Evolutionary conservation across 768 basidiomycete genomes (phyloP).

Genomic region (Pleurotus tuber-regium): DNA sequence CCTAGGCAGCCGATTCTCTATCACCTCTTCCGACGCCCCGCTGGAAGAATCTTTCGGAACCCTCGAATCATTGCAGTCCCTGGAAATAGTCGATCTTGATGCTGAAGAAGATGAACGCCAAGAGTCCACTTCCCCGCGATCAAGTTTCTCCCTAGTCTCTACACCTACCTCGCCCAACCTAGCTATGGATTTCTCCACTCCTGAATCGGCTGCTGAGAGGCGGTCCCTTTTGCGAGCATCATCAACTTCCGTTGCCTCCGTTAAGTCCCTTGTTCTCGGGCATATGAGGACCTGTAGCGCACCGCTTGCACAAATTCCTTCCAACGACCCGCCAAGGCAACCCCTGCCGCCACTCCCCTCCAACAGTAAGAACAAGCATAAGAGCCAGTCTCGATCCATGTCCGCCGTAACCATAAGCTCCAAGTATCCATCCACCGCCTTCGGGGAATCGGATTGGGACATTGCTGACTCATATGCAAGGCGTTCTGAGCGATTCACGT

Average conservation of each 20-base stretch:
- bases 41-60: neutral
- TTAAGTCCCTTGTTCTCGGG: neutral
- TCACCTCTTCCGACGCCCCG: conserved; percentile 1
- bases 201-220: neutral
- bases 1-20: conserved; percentile 1
- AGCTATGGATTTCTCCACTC: neutral
- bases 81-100: conserved; percentile 3
- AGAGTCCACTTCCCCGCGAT: neutral
- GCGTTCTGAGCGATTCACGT: neutral
- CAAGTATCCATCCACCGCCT: neutral
- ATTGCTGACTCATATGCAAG: conserved; percentile 3
- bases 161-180: conserved; percentile 5
- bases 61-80: conserved; percentile 2
- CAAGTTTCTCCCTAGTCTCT: neutral
- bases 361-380: neutral
- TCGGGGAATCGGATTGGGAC: conserved; percentile 6
- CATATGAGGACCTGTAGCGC: conserved; percentile 4
- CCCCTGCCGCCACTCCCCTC: neutral
- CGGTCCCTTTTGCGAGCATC: conserved; percentile 4
- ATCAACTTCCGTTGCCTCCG: neutral
- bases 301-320: no score
- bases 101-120: neutral
- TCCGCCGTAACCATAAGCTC: conserved; percentile 7
- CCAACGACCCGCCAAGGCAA: neutral
- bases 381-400: conserved; percentile 5